Evolutionary conservation across 129 eudicot genomes (phyloP).

Genomic region (Flaveria robusta): DNA sequence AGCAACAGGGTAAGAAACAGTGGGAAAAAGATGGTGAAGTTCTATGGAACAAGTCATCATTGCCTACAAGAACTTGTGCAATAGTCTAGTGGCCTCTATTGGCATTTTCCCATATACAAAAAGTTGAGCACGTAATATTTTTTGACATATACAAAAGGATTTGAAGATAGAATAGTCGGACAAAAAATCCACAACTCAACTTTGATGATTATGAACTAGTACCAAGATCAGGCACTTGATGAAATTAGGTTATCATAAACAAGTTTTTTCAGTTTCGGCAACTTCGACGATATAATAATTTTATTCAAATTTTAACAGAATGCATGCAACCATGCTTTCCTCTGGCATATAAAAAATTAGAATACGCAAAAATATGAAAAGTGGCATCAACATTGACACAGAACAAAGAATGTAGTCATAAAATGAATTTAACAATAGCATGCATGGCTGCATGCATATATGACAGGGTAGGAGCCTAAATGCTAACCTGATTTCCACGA

Average conservation of each 20-base stretch:
- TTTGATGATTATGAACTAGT: background rate
- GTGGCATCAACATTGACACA: background rate
- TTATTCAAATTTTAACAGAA: background rate
- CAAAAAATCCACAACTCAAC: background rate
- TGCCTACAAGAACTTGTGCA: background rate
- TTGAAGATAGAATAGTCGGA: background rate
- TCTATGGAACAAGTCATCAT: background rate
- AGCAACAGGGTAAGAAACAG: background rate
- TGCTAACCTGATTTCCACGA: slow-evolving; percentile 95
- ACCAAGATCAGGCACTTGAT: background rate
- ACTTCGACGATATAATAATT: background rate
- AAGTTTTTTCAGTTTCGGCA: background rate
- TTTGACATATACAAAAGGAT: background rate
- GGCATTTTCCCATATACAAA: background rate
- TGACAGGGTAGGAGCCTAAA: background rate
- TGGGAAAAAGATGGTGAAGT: background rate
- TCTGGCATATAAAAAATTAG: background rate
- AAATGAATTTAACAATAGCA: background rate
- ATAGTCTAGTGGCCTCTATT: background rate
- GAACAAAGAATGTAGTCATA: background rate
- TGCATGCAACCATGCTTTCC: background rate
- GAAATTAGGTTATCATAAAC: background rate
- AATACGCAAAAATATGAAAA: background rate
- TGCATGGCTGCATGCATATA: background rate
- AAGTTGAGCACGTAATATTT: background rate